Evolutionary conservation across 2,329 filamentous ascomycete species (phyloP).

Genomic region (Aspergillus sp.): DNA sequence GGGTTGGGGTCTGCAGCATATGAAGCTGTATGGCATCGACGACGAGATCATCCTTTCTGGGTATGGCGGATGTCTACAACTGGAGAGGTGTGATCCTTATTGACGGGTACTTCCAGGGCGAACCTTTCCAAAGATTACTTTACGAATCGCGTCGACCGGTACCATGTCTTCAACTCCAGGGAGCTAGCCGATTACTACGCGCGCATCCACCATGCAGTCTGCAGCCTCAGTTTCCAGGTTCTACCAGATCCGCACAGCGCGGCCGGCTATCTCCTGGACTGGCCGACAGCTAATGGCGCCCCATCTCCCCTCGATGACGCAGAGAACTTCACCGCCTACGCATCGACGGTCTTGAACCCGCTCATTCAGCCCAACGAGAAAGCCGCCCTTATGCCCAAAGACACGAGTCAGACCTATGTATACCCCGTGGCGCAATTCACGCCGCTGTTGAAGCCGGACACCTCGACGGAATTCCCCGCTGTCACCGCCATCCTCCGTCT

Average conservation of each 20-base stretch:
- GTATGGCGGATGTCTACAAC: conserved; percentile 42
- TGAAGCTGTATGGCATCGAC: conserved; percentile 96
- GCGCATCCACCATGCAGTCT: conserved; percentile 71
- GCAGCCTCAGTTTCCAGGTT: conserved; percentile 78
- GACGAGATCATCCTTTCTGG: conserved; percentile 94
- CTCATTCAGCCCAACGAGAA: conserved; percentile 59
- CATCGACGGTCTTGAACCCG: conserved; percentile 64
- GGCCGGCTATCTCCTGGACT: conserved; percentile 58
- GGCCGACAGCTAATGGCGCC: conserved; percentile 72
- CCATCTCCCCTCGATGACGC: conserved; percentile 72
- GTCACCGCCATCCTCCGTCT: conserved; percentile 70
- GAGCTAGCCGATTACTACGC: conserved; percentile 80
- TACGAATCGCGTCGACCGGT: conserved; percentile 90
- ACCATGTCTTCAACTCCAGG: conserved; percentile 81
- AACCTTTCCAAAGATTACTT: conserved; percentile 95
- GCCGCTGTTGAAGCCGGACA: conserved; percentile 73
- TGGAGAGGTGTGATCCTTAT: conserved; percentile 2
- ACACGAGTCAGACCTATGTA: conserved; percentile 64
- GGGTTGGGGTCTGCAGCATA: conserved; percentile 96
- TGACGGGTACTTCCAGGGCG: conserved; percentile 50
- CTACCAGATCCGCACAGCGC: conserved; percentile 50
- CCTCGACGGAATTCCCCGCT: conserved; percentile 84
- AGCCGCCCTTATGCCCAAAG: conserved; percentile 24
- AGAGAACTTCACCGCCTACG: conserved; percentile 64
- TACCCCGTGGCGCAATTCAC: conserved; percentile 89